Evolutionary conservation across 2,329 filamentous ascomycete species (phyloP), one percentile per base, ranked within the genome.

Genomic region (Rutstroemia sp.): DNA sequence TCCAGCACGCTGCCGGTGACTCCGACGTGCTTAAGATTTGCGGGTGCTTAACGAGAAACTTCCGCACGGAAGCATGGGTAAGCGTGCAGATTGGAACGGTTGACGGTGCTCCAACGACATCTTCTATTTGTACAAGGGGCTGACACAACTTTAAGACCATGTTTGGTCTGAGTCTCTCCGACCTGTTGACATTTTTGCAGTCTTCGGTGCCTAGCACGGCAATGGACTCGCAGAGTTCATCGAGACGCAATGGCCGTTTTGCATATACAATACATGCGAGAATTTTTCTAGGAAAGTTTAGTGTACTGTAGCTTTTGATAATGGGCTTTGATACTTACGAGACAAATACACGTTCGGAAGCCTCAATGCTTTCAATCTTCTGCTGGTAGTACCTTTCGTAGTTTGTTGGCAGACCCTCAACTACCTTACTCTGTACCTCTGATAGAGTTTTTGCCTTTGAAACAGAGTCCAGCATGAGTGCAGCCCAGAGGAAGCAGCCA

Each of bases 221-320:
- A 30, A 52, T 52, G 3, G 38, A 42, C 30, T 52, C 50, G 23
- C 50, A 52, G n/a, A 52, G 50, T 27, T 52, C 50, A 12, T 52
- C 50, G 16, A 52, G 17, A 17, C 39, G 39, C 12, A 52, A 16
- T 6, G 50, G 50, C 2, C 50, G 50, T 44, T 34, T 44, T 14
- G 50, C 50, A 34, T 45, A 45, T 3, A 52, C 50, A 17, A 52
- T 52, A 19, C 50, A 52, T 19, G 50, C 39, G 14, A 52, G 25
- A 6, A 45, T 10, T 19, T 52, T 45, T 4, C 50, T 52, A 44
- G n/a, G 8, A 14, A 45, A 5, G 12, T 19, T 44, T 52, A 25
- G 50, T 45, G 16, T 9, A 16, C 5, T 30, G 12, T 4, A 14
- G 14, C 48, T 51, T 23, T 3, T 41, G 14, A 6, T n/a, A 34